Percentiles rank a stretch among this genome's conserved stretches.
These are phyloP conservation scores for Prunus mira DNA, from an alignment of 306 rosid genomes.

Conservation along the genomic window DNA sequence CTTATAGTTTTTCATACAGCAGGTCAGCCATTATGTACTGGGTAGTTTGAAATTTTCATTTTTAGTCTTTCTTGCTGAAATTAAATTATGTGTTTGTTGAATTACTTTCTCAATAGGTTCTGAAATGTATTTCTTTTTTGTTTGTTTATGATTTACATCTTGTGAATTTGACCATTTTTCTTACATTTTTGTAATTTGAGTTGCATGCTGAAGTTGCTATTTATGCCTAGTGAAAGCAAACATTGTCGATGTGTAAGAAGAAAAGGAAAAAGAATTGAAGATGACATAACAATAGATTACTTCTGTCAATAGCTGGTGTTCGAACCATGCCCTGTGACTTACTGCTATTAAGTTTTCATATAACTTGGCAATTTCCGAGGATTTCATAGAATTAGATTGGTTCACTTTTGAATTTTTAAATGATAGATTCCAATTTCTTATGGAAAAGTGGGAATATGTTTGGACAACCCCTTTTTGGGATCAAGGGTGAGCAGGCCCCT, in stretches of 20 bases:
- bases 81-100: neutral
- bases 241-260: neutral
- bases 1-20: neutral
- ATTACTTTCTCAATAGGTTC: neutral
- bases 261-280: neutral
- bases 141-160: neutral
- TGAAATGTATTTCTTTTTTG: neutral
- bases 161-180: neutral
- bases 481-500: neutral
- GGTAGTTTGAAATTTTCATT: neutral
- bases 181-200: neutral
- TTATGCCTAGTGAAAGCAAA: neutral
- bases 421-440: neutral
- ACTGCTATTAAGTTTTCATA: neutral
- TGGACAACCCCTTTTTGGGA: neutral
- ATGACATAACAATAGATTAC: neutral
- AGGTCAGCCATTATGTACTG: neutral
- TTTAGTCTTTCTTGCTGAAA: neutral
- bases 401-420: constrained; percentile 1
- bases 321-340: neutral
- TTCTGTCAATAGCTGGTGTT: neutral
- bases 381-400: neutral
- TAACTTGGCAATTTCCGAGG: neutral
- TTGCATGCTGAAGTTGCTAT: neutral
- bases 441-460: neutral